Conservation (phyloP, 441 rosid genomes). For the Aquilaria agallochum region DNA sequence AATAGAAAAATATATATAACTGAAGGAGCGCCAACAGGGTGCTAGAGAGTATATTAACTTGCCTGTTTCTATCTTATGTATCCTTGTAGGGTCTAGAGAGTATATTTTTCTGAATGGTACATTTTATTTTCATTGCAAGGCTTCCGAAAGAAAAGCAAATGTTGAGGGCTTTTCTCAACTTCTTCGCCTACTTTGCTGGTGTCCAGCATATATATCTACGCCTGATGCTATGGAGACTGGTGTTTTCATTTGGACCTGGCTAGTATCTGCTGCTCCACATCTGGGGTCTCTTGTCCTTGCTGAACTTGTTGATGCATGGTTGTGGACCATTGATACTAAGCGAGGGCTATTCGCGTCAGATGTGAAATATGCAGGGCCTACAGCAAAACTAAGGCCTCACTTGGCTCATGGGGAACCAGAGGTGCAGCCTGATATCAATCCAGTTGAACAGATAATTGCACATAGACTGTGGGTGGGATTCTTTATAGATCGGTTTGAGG, state of each 20-base stretch:
- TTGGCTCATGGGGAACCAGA: conserved; percentile 97
- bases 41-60: background rate
- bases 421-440: conserved; percentile 56
- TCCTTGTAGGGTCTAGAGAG: conserved; percentile 8
- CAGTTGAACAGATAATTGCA: conserved; percentile 93
- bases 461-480: conserved; percentile 97
- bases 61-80: conserved; percentile 7
- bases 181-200: conserved; percentile 98
- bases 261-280: conserved; percentile 97
- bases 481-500: conserved; percentile 98
- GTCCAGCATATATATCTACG: conserved; percentile 96
- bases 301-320: conserved; percentile 99
- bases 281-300: conserved; percentile 92
- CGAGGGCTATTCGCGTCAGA: conserved; percentile 96
- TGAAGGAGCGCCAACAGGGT: no score
- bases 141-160: conserved; percentile 68
- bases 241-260: conserved; percentile 97
- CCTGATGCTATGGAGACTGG: conserved; percentile 99
- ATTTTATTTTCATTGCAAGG: conserved; percentile 36
- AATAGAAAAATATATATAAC: no score
- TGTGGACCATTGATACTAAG: conserved; percentile 98
- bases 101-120: conserved; percentile 16
- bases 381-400: conserved; percentile 94
- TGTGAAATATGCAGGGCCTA: conserved; percentile 79
- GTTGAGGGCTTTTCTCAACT: conserved; percentile 90